Evolutionary conservation across 1,284 basidiomycete genomes (phyloP).

Genomic region (Tranzscheliella williamsii): DNA sequence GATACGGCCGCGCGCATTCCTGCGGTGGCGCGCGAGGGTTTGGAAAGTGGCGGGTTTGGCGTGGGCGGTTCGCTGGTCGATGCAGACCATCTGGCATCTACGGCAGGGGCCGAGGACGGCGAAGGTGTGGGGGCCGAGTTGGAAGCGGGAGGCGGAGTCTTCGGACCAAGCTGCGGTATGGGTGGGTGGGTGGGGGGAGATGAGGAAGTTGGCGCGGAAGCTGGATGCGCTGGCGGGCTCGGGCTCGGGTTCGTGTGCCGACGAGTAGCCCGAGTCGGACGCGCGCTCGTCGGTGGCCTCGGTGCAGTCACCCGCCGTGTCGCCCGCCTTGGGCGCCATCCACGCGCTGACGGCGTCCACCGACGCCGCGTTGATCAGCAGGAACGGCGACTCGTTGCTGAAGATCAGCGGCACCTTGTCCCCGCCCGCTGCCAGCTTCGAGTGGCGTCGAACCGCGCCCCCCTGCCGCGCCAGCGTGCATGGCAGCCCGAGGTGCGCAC

Average conservation of each 20-base stretch:
- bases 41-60: slow-evolving; percentile 30
- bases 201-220: slow-evolving; percentile 45
- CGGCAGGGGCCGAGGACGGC: slow-evolving; percentile 36
- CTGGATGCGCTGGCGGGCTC: slow-evolving; percentile 6
- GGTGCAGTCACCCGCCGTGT: neutral
- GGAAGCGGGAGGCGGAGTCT: slow-evolving; percentile 14
- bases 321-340: slow-evolving; percentile 1
- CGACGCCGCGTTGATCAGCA: slow-evolving; percentile 33
- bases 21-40: slow-evolving; percentile 22
- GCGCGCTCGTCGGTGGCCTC: slow-evolving; percentile 10
- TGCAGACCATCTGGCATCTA: slow-evolving; percentile 43
- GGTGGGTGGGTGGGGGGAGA: slow-evolving; percentile 5
- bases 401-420: slow-evolving; percentile 38
- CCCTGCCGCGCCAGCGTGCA: slow-evolving; percentile 36
- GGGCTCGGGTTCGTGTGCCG: slow-evolving; percentile 3
- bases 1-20: slow-evolving; percentile 24
- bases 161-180: slow-evolving; percentile 9
- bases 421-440: slow-evolving; percentile 11
- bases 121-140: slow-evolving; percentile 27
- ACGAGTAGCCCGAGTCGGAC: slow-evolving; percentile 33
- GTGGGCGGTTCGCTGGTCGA: slow-evolving; percentile 35
- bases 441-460: slow-evolving; percentile 13
- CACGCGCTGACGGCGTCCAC: slow-evolving; percentile 30
- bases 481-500: slow-evolving; percentile 20
- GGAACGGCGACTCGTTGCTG: slow-evolving; percentile 49